Base-by-base conservation (phyloP, 495 filamentous ascomycete genomes). In the Opeltia flavorubescens region DNA sequence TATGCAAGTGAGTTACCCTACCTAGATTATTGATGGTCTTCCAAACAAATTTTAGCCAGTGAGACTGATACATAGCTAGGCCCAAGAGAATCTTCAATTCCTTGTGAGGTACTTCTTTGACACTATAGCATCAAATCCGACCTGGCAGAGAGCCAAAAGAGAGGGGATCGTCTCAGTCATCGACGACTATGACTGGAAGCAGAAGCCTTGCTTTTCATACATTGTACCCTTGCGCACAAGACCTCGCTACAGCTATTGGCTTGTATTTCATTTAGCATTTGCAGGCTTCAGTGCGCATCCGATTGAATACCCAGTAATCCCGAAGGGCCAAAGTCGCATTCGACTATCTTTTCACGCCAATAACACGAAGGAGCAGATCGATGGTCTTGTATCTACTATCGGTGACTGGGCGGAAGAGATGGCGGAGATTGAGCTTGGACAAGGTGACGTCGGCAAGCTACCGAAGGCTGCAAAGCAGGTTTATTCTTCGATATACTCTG, bases 281-380 rank as follows among this genome's bases (percentile, higher is more conserved):
- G 7, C 62, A 55, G 18, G 53, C 55, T 36, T 56, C 62, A 27
- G 65, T 56, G 9, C 58, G 43, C 40, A 50, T 43, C 28, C 70
- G 5, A 71, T 76, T 48, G 69, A 69, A 62, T 57, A 66, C 34
- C 70, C 72, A 0, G 66, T 67, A 0, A 63, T 75, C 2, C 69
- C 71, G 0, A 62, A 61, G 13, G 69, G 69, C 4, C 60, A 61
- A 50, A 65, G 68, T 34, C 63, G 71, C 1, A 65, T 75, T n/a
- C 56, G 71, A 5, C 61, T 75, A 2, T 69, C 69, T 48, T 53
- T 74, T 47, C 71, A 75, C 57, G 63, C 69, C 0, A 63, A 58
- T 1, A 73, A 75, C 50, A 69, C 70, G 5, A 54, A 65, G 27
- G 56, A 59, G 20, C 61, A 75, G 38, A 61, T 72, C n/a, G 67